Evolutionary conservation across 179 eudicot genomes (phyloP).

Genomic region (Kewa caespitosa): DNA sequence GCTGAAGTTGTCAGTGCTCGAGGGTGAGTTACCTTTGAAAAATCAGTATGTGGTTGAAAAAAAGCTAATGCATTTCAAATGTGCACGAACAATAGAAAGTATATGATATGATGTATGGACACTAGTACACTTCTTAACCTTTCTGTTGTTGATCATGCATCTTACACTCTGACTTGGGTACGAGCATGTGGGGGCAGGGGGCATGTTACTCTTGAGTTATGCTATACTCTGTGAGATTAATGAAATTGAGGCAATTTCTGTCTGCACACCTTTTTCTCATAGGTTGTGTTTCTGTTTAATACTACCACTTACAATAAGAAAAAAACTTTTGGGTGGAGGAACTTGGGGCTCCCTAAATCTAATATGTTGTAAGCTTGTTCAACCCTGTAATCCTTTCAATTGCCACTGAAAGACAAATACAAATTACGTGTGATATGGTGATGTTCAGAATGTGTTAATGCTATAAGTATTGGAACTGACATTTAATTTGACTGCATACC

Average conservation of each 20-base stretch:
- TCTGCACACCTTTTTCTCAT: too few relatives aligned
- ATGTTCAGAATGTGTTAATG: background rate
- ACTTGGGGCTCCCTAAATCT: too few relatives aligned
- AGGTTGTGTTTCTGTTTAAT: too few relatives aligned
- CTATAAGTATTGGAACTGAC: too few relatives aligned
- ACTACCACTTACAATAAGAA: too few relatives aligned
- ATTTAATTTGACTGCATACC: too few relatives aligned
- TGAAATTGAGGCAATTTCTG: too few relatives aligned
- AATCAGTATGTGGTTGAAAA: background rate
- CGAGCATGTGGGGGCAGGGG: background rate
- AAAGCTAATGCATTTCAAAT: background rate
- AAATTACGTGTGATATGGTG: constrained; percentile 1
- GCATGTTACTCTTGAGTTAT: too few relatives aligned
- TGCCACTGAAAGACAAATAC: background rate
- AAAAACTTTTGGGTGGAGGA: too few relatives aligned
- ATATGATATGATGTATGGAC: background rate
- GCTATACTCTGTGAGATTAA: too few relatives aligned
- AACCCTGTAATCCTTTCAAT: background rate
- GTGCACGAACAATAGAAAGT: background rate
- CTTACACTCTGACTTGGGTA: background rate
- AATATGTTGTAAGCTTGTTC: background rate
- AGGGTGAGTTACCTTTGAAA: constrained; percentile 58
- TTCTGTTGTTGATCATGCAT: background rate
- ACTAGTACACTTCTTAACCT: background rate
- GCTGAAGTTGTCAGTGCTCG: constrained; percentile 98